Base-by-base conservation (phyloP, 2,329 filamentous ascomycete genomes). In the Fonsecaea monophora region DNA sequence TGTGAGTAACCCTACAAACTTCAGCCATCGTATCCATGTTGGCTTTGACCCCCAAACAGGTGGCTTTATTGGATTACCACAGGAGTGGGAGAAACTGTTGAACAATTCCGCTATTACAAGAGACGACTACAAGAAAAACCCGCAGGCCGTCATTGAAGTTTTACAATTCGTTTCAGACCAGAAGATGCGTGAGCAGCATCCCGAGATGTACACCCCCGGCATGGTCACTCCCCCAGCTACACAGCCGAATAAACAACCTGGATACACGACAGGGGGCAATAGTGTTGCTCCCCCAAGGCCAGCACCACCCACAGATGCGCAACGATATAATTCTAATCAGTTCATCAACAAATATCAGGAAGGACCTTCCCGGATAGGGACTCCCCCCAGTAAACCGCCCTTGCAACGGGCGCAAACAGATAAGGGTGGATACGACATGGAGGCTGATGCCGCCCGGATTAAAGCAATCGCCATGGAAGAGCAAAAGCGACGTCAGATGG, bases 1-100 rank as follows among this genome's bases (percentile, higher is more conserved):
- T 73, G 95, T 99, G 64, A 97, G 94, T 81, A 97, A 98, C 79
- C 95, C 95, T 5, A 98, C 95, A 71, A 97, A 98, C 82, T 99
- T 99, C 82, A 93, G 91, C 30, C 95, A 99, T 78, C 91, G 94
- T 55, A 94, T 99, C 30, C 95, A 99, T 78, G 95, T 99, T 72
- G 95, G 95, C 67, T 99, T 98, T 76, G 95, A 99, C 77, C 93
- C 94, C 32, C 90, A 93, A 74, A 97, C 92, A 2, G 95, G 95
- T 70, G 93, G 95, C 73, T 99, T 99, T 75, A 92, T 96, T 56
- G 95, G 95, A 45, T 80, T 99, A 72, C 95, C 95, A 1, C 90
- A 92, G 4, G 95, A 99, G 82, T 99, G 95, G 95, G 95, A 96
- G 76, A 96, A 96, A 79, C 85, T 99, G 60, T 85, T 99, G 72